Percentiles rank a stretch among this genome's conserved stretches.
These are phyloP conservation scores for Hibiscus tridactylites DNA, from an alignment of 345 rosid genomes.

Conservation along the genomic window DNA sequence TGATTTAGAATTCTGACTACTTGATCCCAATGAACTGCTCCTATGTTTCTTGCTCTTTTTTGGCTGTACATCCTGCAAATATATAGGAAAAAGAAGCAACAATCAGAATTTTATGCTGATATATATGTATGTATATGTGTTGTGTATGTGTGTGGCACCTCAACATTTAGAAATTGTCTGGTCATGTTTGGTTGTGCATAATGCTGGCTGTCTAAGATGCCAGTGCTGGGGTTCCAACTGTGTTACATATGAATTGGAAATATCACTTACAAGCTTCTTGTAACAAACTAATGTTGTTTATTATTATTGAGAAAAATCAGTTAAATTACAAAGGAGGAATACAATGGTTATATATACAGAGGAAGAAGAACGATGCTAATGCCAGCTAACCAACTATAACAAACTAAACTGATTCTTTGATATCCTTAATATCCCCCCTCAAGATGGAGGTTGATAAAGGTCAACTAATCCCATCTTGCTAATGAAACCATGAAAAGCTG, in stretches of 20 bases:
- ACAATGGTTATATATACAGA: too few species aligned
- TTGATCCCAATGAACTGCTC: constrained; percentile 47
- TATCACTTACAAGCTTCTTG: background rate
- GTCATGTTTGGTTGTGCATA: constrained; percentile 51
- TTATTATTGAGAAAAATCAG: too few species aligned
- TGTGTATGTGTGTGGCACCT: constrained; percentile 27
- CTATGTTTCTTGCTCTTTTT: constrained; percentile 32
- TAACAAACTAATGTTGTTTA: too few species aligned
- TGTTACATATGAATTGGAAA: constrained; percentile 7
- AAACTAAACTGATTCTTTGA: too few species aligned
- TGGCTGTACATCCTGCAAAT: constrained; percentile 28
- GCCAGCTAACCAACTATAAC: too few species aligned
- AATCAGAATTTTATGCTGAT: background rate
- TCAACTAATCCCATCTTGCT: too few species aligned
- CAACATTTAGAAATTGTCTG: constrained; percentile 47
- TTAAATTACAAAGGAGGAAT: too few species aligned
- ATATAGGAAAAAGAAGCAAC: background rate
- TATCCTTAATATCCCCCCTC: too few species aligned
- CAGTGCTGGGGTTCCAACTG: constrained; percentile 63
- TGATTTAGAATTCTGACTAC: constrained; percentile 60
- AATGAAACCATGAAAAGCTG: too few species aligned
- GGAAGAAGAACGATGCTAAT: too few species aligned
- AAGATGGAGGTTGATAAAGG: too few species aligned
- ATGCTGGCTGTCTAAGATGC: constrained; percentile 46
- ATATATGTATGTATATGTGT: too few species aligned